Evolutionary conservation across 2,329 filamentous ascomycete species (phyloP).

Genomic region (Neophaeococcomyces mojaviensis): DNA sequence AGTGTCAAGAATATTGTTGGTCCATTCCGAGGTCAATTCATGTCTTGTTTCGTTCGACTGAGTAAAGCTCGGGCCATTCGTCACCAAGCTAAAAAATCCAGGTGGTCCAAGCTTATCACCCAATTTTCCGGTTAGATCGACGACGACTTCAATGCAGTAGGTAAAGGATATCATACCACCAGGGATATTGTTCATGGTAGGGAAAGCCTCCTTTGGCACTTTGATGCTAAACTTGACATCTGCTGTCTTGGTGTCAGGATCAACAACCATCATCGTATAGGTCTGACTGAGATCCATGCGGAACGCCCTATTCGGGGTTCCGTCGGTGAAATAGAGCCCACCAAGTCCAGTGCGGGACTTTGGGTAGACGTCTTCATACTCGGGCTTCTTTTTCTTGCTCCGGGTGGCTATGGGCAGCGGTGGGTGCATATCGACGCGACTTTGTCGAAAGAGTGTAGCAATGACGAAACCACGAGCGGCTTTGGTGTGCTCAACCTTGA

Average conservation of each 20-base stretch:
- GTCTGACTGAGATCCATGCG: conserved; percentile 89
- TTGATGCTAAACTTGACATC: conserved; percentile 76
- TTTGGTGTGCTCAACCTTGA: conserved; percentile 81
- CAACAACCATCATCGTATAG: conserved; percentile 79
- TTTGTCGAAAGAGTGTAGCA: conserved; percentile 83
- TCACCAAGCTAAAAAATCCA: conserved; percentile 35
- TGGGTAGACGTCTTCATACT: conserved; percentile 79
- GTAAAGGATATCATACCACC: conserved; percentile 92
- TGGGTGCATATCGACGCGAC: conserved; percentile 75
- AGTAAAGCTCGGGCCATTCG: conserved; percentile 24
- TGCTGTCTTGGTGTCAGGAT: conserved; percentile 69
- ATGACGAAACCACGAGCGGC: conserved; percentile 88
- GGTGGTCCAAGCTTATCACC: conserved; percentile 62
- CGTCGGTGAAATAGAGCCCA: conserved; percentile 77
- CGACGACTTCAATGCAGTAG: conserved; percentile 86
- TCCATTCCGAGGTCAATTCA: conserved; percentile 35
- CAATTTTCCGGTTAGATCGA: conserved; percentile 84
- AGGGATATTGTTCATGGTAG: conserved; percentile 81
- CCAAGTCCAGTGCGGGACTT: conserved; percentile 79
- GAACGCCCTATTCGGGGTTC: conserved; percentile 83
- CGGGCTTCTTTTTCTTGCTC: conserved; percentile 58
- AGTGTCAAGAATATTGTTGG: conserved; percentile 72
- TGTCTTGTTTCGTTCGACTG: conserved; percentile 32
- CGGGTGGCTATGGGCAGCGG: conserved; percentile 50
- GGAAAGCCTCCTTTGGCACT: conserved; percentile 83